These are phyloP conservation scores for Acidiella bohemica DNA, from an alignment of 495 filamentous ascomycete species.

Conservation along the genomic window DNA sequence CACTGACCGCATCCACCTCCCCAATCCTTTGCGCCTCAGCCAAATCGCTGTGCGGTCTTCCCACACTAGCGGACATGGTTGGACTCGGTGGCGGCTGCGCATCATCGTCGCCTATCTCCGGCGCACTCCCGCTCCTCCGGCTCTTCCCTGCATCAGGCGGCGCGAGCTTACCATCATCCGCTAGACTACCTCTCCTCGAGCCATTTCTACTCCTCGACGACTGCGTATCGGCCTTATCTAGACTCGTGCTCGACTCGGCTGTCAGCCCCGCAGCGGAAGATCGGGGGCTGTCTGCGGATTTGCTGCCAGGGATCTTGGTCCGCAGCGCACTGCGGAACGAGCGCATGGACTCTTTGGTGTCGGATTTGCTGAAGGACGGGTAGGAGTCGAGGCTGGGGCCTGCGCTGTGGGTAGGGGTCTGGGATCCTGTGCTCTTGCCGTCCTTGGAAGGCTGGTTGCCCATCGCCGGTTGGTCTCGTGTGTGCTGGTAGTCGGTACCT, in stretches of 20 bases:
- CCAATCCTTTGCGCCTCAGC: slow-evolving; percentile 67
- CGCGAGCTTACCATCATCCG: slow-evolving; percentile 30
- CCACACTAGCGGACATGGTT: slow-evolving; percentile 63
- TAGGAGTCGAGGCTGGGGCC: slow-evolving; percentile 50
- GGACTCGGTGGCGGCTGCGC: slow-evolving; percentile 80
- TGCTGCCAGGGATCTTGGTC: slow-evolving; percentile 60
- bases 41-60: slow-evolving; percentile 63
- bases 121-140: slow-evolving; percentile 25
- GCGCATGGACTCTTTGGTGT: slow-evolving; percentile 86
- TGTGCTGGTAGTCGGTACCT: background rate
- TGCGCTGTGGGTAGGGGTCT: slow-evolving; percentile 29
- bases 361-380: slow-evolving; percentile 83
- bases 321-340: slow-evolving; percentile 63
- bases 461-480: slow-evolving; percentile 39
- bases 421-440: slow-evolving; percentile 31
- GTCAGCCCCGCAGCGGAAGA: slow-evolving; percentile 52
- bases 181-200: slow-evolving; percentile 47
- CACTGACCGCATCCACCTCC: slow-evolving; percentile 93
- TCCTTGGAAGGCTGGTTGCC: slow-evolving; percentile 87
- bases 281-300: slow-evolving; percentile 66
- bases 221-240: slow-evolving; percentile 49
- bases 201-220: slow-evolving; percentile 58
- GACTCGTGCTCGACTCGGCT: slow-evolving; percentile 33
- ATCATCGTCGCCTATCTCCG: slow-evolving; percentile 36
- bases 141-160: slow-evolving; percentile 19